Conservation (phyloP, 768 basidiomycete genomes). For the Macrolepiota fuliginosa region DNA sequence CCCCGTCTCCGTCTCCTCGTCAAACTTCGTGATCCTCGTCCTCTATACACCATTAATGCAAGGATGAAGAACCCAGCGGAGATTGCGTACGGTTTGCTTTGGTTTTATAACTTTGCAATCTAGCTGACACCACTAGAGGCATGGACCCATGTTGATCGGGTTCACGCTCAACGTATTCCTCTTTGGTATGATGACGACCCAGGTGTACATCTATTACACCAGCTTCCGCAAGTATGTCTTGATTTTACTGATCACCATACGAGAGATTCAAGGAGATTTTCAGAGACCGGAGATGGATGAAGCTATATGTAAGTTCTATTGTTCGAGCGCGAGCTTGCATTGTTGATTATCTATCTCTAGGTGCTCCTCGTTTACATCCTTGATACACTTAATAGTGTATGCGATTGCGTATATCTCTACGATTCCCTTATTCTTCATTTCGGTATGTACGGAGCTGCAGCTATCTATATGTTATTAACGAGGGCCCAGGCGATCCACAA, state of each 20-base stretch:
- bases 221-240: constrained; percentile 28
- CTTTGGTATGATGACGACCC: constrained; percentile 49
- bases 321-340: no score
- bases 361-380: constrained; percentile 42
- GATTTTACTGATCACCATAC: background rate
- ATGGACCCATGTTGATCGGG: constrained; percentile 53
- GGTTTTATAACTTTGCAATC: background rate
- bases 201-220: constrained; percentile 47
- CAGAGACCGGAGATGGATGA: constrained; percentile 50
- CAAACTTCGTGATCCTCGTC: background rate
- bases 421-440: constrained; percentile 44
- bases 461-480: background rate
- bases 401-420: constrained; percentile 45
- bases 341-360: constrained; percentile 21
- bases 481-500: constrained; percentile 14
- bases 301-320: constrained; percentile 35
- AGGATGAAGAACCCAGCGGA: constrained; percentile 27
- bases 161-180: constrained; percentile 44
- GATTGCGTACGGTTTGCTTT: constrained; percentile 28
- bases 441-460: constrained; percentile 25
- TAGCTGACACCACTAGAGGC: constrained; percentile 27
- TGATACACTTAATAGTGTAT: constrained; percentile 46
- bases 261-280: background rate
- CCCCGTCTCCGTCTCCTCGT: background rate
- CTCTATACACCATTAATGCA: background rate